Evolutionary conservation across 768 basidiomycete species (phyloP).

Genomic region (Astraeus odoratus): DNA sequence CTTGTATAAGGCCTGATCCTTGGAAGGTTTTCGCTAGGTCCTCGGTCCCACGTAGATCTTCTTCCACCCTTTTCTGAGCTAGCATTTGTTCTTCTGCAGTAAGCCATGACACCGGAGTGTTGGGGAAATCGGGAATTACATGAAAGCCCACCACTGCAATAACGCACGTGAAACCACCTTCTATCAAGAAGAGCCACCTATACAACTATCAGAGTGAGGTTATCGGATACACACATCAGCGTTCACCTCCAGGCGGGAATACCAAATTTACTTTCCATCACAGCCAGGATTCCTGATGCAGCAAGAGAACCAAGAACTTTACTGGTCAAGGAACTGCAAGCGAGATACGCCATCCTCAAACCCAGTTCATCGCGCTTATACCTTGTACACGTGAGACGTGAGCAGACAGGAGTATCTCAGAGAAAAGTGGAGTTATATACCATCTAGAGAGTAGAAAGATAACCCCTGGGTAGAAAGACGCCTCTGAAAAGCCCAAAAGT

Average conservation of each 20-base stretch:
- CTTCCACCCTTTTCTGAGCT: slow-evolving; percentile 36
- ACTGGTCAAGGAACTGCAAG: slow-evolving; percentile 44
- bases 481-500: slow-evolving; percentile 60
- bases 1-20: background rate
- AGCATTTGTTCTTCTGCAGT: slow-evolving; percentile 6
- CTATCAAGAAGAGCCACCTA: slow-evolving; percentile 45
- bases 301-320: slow-evolving; percentile 52
- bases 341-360: slow-evolving; percentile 37
- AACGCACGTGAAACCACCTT: slow-evolving; percentile 38
- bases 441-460: slow-evolving; percentile 51
- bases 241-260: slow-evolving; percentile 46
- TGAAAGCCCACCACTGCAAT: slow-evolving; percentile 39
- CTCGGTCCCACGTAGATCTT: slow-evolving; percentile 36
- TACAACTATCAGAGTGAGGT: background rate
- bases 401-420: slow-evolving; percentile 15
- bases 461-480: slow-evolving; percentile 59
- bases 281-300: slow-evolving; percentile 39
- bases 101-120: slow-evolving; percentile 37
- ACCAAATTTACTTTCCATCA: slow-evolving; percentile 44
- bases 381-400: slow-evolving; percentile 24
- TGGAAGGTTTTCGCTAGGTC: slow-evolving; percentile 34
- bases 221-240: slow-evolving; percentile 8
- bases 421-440: background rate
- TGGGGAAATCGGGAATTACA: slow-evolving; percentile 46
- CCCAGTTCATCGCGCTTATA: slow-evolving; percentile 41